Conservation (phyloP, 768 basidiomycete species). For the Chiua virens region DNA sequence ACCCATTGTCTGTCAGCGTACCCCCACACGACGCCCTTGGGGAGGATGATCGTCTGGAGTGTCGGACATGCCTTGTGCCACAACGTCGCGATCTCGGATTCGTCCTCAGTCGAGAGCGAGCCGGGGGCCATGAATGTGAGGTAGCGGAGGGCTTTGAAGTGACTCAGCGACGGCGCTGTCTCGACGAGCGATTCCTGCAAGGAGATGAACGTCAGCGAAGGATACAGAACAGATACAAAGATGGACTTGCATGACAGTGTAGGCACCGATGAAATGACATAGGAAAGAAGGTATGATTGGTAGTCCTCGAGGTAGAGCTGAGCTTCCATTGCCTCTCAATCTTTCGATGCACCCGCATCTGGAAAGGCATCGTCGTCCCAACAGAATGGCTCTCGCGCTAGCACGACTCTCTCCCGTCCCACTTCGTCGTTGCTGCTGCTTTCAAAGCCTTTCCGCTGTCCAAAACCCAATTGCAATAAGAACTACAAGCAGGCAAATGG, state of each 20-base stretch:
- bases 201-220: too few species aligned
- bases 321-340: conserved; percentile 12
- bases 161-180: conserved; percentile 38
- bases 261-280: too few species aligned
- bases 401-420: conserved; percentile 48
- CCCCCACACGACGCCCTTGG: conserved; percentile 65
- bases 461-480: conserved; percentile 95
- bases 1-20: conserved; percentile 26
- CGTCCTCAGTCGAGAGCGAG: conserved; percentile 32
- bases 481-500: conserved; percentile 95
- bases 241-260: too few species aligned
- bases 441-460: conserved; percentile 89
- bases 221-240: too few species aligned
- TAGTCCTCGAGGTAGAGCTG: too few species aligned
- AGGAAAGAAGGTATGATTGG: too few species aligned
- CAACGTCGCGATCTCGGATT: conserved; percentile 48
- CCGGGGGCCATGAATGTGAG: conserved; percentile 61
- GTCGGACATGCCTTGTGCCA: conserved; percentile 64
- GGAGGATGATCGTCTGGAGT: conserved; percentile 62
- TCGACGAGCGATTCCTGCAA: conserved; percentile 46
- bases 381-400: conserved; percentile 34
- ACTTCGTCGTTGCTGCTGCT: conserved; percentile 64
- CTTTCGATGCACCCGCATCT: conserved; percentile 25
- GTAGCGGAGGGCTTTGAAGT: conserved; percentile 47
- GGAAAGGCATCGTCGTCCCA: conserved; percentile 29